A percentile compares a stretch with the other conserved stretches of the same genome.
phyloP scores from a whole-genome alignment of 208 protist species.

The Herpetomonas tarakana region DNA sequence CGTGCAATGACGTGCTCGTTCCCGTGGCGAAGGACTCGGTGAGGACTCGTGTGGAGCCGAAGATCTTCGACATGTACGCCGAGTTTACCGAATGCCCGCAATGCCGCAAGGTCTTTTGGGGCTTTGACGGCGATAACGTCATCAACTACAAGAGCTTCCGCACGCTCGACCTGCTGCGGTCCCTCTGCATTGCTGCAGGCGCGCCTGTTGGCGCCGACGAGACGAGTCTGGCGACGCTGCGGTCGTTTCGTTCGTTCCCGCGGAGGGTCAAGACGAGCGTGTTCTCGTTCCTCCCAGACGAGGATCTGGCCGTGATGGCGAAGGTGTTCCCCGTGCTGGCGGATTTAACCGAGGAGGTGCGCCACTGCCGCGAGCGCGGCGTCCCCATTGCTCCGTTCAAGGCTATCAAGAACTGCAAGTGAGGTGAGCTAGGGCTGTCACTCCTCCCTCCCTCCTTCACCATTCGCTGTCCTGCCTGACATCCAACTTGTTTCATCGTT shows the following conservation, averaged over 20 bases:
- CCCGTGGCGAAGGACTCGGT: constrained; percentile 37
- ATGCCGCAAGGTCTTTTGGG: constrained; percentile 80
- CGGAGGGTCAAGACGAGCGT: constrained; percentile 42
- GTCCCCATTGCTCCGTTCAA: constrained; percentile 14
- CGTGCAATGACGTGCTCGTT: constrained; percentile 57
- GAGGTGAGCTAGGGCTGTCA: no score
- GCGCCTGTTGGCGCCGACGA: constrained; percentile 19
- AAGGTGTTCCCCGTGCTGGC: constrained; percentile 44
- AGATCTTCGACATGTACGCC: constrained; percentile 62
- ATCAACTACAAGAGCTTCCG: constrained; percentile 79
- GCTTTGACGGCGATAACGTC: constrained; percentile 57
- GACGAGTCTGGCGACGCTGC: constrained; percentile 23
- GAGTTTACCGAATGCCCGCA: constrained; percentile 65
- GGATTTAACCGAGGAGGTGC: constrained; percentile 35
- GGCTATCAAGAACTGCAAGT: constrained; percentile 20
- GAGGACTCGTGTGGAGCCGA: constrained; percentile 38
- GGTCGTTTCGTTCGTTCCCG: constrained; percentile 60
- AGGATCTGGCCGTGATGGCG: constrained; percentile 28
- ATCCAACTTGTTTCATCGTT: no score
- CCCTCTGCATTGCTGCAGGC: constrained; percentile 34
- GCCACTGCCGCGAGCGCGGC: constrained; percentile 20
- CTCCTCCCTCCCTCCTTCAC: no score
- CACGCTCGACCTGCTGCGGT: constrained; percentile 48
- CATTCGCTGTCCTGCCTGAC: no score
- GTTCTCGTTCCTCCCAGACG: constrained; percentile 41